Evolutionary conservation across 2,329 filamentous ascomycete species (phyloP), one percentile per base, ranked within the genome.

Genomic region (Chaetomium strumarium): DNA sequence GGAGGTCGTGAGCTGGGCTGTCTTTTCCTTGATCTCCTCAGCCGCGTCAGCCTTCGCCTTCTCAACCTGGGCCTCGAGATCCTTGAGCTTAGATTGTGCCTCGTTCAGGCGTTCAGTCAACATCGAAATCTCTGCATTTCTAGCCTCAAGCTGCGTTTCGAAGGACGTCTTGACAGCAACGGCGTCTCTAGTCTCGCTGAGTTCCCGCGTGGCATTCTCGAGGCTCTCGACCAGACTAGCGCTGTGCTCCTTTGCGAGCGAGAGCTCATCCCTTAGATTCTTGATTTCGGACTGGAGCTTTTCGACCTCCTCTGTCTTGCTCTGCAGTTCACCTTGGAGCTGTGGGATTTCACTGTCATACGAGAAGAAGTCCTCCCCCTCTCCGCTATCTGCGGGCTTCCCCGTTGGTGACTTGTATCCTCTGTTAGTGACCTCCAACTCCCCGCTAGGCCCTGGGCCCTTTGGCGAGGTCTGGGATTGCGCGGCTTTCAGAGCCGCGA

Each of bases 261-360:
- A 78, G 5, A 96, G 74, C 60, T 95, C 87, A 3, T 79, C 74
- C 67, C 85, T 84, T 19, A 96, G 72, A 1, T 72, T 76, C 17
- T 79, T 75, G 29, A 95, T 81, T 61, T 93, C 83, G 3, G 74
- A 70, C 59, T 85, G 84, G 13, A 97, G 79, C 42, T 76, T 78
- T 48, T 83, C 79, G 36, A 93, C 82, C 67, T 92, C 84, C 39
- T 81, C 79, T 11, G 84, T 74, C 62, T 86, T 88, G 52, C 84
- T 79, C 47, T 83, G 77, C 3, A 93, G 68, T 60, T 93, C 86
- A 1, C 80, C 77, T 63, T 95, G 86, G n/a, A 96, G 72, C 49
- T 88, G 82, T 3, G 88, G 87, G 13, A 95, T 76, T 69, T 97
- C 92, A 46, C 86, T 85, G 53, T 97, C 91, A 62, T 90, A 95